These are phyloP conservation scores for Pichia sp. DNA, from an alignment of 1,139 yeast species.

Conservation along the genomic window DNA sequence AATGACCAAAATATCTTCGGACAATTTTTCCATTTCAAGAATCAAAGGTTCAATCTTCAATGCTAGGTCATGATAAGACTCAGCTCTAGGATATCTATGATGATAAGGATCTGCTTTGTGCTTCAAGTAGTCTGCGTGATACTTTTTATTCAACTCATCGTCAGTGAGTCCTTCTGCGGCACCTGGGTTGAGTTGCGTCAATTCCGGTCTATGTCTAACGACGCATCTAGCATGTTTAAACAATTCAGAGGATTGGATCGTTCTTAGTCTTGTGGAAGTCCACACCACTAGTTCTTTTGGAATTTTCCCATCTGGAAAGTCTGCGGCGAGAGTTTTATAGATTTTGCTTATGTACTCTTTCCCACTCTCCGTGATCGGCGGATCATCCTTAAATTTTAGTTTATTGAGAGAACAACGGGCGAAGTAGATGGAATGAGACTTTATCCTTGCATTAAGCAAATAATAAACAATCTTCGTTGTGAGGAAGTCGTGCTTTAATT, in stretches of 20 bases:
- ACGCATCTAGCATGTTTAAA: conserved; percentile 53
- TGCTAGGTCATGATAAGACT: conserved; percentile 93
- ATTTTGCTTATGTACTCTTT: conserved; percentile 42
- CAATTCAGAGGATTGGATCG: conserved; percentile 68
- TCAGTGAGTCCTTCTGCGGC: conserved; percentile 61
- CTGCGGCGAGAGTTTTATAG: conserved; percentile 32
- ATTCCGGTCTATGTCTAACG: conserved; percentile 69
- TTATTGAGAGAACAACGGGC: conserved; percentile 71
- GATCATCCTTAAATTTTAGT: conserved; percentile 52
- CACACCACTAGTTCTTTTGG: conserved; percentile 63
- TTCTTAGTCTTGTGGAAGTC: conserved; percentile 87
- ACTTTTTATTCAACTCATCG: conserved; percentile 50
- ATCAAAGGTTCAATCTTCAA: conserved; percentile 89
- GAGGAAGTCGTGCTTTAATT: conserved; percentile 79
- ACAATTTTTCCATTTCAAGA: conserved; percentile 86
- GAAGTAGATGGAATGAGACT: conserved; percentile 80
- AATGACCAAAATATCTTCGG: conserved; percentile 80
- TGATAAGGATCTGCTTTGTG: conserved; percentile 80
- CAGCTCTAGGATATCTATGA: conserved; percentile 86
- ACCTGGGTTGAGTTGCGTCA: conserved; percentile 91
- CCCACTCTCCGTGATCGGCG: conserved; percentile 59
- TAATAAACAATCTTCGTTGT: conserved; percentile 85
- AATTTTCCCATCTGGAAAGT: conserved; percentile 31
- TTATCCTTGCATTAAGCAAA: conserved; percentile 79
- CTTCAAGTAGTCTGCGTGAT: conserved; percentile 64